Conservation (phyloP, 257 asterid genomes). For the Nicotiana paniculata region DNA sequence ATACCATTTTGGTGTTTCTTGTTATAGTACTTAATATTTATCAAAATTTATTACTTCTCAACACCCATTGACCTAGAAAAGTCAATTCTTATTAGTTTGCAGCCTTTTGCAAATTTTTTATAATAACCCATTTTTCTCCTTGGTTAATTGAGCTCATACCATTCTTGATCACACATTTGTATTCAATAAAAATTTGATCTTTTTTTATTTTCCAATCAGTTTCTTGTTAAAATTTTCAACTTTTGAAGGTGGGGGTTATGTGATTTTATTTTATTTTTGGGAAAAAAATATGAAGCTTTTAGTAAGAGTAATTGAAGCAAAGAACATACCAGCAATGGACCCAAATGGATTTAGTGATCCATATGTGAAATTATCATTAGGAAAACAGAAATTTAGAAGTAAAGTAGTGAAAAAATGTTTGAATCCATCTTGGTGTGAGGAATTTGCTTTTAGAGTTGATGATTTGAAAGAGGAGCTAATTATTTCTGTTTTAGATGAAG, state of each 20-base stretch:
- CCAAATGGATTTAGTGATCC: slow-evolving; percentile 93
- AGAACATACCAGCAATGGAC: slow-evolving; percentile 73
- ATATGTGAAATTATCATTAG: slow-evolving; percentile 81
- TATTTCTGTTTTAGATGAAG: slow-evolving; percentile 77
- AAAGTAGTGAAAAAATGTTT: slow-evolving; percentile 82
- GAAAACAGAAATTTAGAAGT: slow-evolving; percentile 65
- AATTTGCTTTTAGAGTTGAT: slow-evolving; percentile 72
- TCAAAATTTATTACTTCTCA: background rate
- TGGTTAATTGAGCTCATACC: background rate
- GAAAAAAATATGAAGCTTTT: slow-evolving; percentile 57
- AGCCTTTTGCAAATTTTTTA: background rate
- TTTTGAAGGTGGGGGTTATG: background rate
- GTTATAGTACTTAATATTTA: background rate
- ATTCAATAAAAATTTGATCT: background rate
- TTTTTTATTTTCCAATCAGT: background rate
- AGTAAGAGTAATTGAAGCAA: slow-evolving; percentile 89
- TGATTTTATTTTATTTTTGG: background rate
- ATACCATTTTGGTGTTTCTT: background rate
- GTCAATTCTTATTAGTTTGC: background rate
- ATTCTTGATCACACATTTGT: background rate
- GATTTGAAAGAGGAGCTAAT: slow-evolving; percentile 80
- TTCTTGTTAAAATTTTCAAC: background rate
- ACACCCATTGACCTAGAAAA: slow-evolving; percentile 4
- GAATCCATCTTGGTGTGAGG: slow-evolving; percentile 96
- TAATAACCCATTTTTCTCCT: background rate